Base-by-base conservation (phyloP, 306 rosid species). In the Malus domestica region DNA sequence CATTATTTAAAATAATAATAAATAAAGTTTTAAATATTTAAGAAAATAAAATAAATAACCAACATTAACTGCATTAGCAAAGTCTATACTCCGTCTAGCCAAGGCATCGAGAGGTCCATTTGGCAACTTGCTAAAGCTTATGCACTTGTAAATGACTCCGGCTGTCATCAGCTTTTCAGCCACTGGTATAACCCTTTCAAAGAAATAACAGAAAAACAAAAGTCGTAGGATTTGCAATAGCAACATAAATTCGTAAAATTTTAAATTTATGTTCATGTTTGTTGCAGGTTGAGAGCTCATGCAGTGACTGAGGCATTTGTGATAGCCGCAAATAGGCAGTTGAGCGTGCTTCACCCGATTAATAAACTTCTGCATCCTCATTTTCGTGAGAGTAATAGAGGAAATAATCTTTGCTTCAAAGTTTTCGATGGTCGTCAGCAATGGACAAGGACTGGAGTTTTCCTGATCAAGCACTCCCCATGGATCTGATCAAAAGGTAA, bases 331-430 rank as follows among this genome's bases (percentile, higher is more conserved):
- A 87, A 90, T 15, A 84, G 98, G 71, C 95, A 85, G 38, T 85
- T 94, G 42, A 94, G 98, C 5, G 93, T 85, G 73, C 83, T 91
- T 71, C 98, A 94, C 64, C 98, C 98, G 0, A 84, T 94, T 82
- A 40, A 91, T 64, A 94, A 91, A 70, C 85, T 94, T 23, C 71
- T 91, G 73, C 85, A 89, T 64, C 95, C 97, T 65, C 98, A 91
- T 73, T 91, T 85, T 49, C 89, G 87, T 14, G 98, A 91, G 81
- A 4, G 12, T 90, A 27, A 42, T 91, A 8, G 98, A 94, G 86
- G 0, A 44, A 7, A 89, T 92, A 5, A 90, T 87, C 60, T 94
- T 87, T 71, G 90, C 87, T 18, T 81, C 80, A 0, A 90, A 84
- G 80, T 94, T 85, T 77, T 68, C 87, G 44, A 72, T 91, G 93